Conservation (phyloP, 2,329 filamentous ascomycete species). For the Paraphoma chrysanthemicola region DNA sequence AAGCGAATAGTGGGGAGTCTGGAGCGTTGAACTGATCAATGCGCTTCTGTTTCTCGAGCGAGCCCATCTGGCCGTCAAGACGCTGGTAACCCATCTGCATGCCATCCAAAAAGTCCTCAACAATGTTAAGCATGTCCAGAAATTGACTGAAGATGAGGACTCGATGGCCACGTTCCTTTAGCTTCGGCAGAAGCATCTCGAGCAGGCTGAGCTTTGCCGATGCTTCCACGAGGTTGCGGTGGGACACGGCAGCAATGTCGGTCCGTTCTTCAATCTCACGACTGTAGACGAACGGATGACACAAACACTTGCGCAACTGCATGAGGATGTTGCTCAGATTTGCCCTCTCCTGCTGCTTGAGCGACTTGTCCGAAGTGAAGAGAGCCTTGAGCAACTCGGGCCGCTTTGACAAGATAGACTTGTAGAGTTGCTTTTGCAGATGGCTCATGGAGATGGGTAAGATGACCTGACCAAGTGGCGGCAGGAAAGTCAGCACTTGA, state of each 20-base stretch:
- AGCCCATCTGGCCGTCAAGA: slow-evolving; percentile 82
- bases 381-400: slow-evolving; percentile 87
- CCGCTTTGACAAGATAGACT: slow-evolving; percentile 90
- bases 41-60: slow-evolving; percentile 87
- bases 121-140: slow-evolving; percentile 80
- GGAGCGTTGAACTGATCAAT: slow-evolving; percentile 94
- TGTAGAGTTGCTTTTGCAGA: slow-evolving; percentile 92
- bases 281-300: slow-evolving; percentile 96
- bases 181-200: slow-evolving; percentile 83
- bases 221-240: slow-evolving; percentile 87
- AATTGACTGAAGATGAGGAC: slow-evolving; percentile 98
- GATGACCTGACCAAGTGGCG: slow-evolving; percentile 93
- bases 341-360: slow-evolving; percentile 75
- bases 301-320: slow-evolving; percentile 92
- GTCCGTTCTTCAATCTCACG: slow-evolving; percentile 84
- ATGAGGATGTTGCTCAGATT: slow-evolving; percentile 93
- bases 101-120: slow-evolving; percentile 88
- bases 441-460: slow-evolving; percentile 94
- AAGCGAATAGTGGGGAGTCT: slow-evolving; percentile 82
- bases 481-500: slow-evolving; percentile 88
- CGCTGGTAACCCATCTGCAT: slow-evolving; percentile 77
- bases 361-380: slow-evolving; percentile 67
- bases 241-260: slow-evolving; percentile 65
- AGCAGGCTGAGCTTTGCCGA: slow-evolving; percentile 88
- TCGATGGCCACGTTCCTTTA: slow-evolving; percentile 83